Evolutionary conservation across 2,329 filamentous ascomycete species (phyloP), one percentile per base, ranked within the genome.

Genomic region (Saccharata proteae): DNA sequence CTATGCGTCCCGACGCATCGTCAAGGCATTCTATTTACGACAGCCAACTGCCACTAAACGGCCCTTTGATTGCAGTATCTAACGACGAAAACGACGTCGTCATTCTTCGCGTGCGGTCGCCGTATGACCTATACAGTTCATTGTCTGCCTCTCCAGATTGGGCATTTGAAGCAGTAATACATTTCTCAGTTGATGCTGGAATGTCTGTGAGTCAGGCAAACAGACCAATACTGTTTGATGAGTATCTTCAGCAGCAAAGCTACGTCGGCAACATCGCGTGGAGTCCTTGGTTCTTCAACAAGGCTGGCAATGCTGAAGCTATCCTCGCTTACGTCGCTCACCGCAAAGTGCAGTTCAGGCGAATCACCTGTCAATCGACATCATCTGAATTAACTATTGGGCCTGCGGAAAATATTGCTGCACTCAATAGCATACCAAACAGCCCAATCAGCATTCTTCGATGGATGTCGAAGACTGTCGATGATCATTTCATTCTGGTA

Each of bases 81-180:
- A 62, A 60, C 26, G 59, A 62, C 22, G 48, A 56, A 23, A 60
- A 58, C 18, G 46, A 61, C 12, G 42, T 64, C 7, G 38, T 52
- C 4, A 38, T 62, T 6, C 13, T 62, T 4, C 38, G 40, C n/a
- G 29, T 62, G 10, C 36, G 47, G 8, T 57, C 61, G 4, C 58
- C 60, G 1, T 47, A 56, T 23, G 45, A 57, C 14, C 42, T 47
- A 4, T 32, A 49, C 24, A 35, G 33, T 18, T 18, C n/a, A n/a
- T n/a, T n/a, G n/a, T n/a, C 28, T n/a, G 8, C 23, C 12, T 15
- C 24, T 9, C 11, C 23, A 9, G 12, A 21, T n/a, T 57, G 54
- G 54, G 46, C 20, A 14, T 43, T 46, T 14, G 32, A 46, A 11
- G 49, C 52, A 6, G 26, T 53, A 11, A 35, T 39, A 7, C 43